Percentiles rank a stretch among this genome's conserved stretches.
Evolutionary conservation across 306 rosid species (phyloP).

Genomic region (cucumber (Cucumis sativus)): DNA sequence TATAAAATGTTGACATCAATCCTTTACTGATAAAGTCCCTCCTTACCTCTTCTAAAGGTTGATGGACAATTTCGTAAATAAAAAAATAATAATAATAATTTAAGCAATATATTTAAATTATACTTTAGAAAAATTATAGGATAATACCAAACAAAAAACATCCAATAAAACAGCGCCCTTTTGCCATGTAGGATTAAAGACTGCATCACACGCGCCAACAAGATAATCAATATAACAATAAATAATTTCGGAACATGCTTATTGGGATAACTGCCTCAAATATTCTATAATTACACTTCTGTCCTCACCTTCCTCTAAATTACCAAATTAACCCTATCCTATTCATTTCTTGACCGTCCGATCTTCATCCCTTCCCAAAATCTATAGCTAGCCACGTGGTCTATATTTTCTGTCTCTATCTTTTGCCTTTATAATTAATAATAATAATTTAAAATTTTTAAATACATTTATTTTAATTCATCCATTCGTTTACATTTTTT

Average conservation of each 20-base stretch:
- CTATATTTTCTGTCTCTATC: background rate
- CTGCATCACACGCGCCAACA: background rate
- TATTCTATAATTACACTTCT: background rate
- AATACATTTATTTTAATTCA: background rate
- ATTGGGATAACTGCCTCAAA: conserved; percentile 19
- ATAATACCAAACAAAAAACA: conserved; percentile 21
- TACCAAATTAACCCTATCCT: background rate
- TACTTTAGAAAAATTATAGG: background rate
- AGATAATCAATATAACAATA: no score
- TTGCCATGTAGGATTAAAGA: conserved; percentile 1
- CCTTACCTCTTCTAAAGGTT: no score
- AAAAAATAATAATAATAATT: background rate
- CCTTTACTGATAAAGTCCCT: no score
- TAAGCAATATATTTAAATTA: background rate
- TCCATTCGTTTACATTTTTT: no score
- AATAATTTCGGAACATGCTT: conserved; percentile 17
- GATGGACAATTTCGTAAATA: no score
- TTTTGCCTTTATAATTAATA: background rate
- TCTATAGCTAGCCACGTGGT: background rate
- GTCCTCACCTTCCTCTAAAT: background rate
- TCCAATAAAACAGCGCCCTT: conserved; percentile 7
- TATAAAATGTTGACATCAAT: no score
- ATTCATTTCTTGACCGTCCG: no score
- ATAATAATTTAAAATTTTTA: background rate
- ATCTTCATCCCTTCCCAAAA: background rate